Evolutionary conservation across 768 basidiomycete genomes (phyloP).

Genomic region (Multifurca ochricompacta): DNA sequence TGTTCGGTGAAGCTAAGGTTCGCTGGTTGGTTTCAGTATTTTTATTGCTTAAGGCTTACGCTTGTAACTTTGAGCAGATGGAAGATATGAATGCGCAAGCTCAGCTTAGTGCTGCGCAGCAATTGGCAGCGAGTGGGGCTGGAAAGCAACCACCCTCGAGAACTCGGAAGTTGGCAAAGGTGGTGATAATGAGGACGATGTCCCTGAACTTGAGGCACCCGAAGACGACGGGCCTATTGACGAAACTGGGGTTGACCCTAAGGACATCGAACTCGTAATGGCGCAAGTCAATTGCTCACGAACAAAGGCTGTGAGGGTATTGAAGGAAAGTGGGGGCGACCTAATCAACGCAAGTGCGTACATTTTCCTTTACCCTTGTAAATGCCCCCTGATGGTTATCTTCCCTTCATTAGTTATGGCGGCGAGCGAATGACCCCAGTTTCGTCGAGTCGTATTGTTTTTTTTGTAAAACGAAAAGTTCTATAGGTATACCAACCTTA

Average conservation of each 20-base stretch:
- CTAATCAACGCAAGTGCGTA: conserved; percentile 93
- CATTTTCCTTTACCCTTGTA: neutral
- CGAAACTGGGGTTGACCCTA: conserved; percentile 83
- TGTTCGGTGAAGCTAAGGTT: conserved; percentile 96
- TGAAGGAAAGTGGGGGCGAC: conserved; percentile 91
- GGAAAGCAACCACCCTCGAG: conserved; percentile 42
- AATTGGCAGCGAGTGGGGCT: conserved; percentile 50
- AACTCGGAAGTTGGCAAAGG: conserved; percentile 48
- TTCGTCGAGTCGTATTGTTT: conserved; percentile 27
- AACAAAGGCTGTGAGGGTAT: conserved; percentile 82
- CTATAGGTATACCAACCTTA: conserved; percentile 6
- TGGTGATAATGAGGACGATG: conserved; percentile 61
- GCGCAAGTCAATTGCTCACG: conserved; percentile 83
- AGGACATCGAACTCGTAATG: conserved; percentile 95
- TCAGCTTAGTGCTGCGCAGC: conserved; percentile 71
- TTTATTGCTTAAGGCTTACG: neutral
- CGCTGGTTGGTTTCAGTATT: conserved; percentile 9
- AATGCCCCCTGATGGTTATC: neutral
- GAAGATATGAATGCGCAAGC: conserved; percentile 84
- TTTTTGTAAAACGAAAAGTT: conserved; percentile 5
- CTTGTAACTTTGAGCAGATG: conserved; percentile 37
- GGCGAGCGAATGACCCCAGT: conserved; percentile 65
- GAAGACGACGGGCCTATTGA: conserved; percentile 79
- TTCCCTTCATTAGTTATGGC: conserved; percentile 65
- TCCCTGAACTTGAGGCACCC: conserved; percentile 75